Evolutionary conservation across 2,329 filamentous ascomycete species (phyloP).

Genomic region (Phaeoacremonium minimum): DNA sequence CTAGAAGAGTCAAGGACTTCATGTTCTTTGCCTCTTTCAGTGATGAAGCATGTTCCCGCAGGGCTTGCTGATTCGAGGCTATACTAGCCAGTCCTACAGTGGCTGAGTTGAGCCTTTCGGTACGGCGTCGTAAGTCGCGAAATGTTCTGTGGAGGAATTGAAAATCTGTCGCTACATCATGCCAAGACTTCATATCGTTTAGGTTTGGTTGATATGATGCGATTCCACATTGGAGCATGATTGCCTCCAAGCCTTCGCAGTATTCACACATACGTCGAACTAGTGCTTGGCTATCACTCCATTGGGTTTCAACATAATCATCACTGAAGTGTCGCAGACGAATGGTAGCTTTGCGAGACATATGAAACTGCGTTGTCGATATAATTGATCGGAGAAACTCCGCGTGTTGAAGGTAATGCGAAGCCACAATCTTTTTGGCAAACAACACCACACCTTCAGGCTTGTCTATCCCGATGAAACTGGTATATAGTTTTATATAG

Average conservation of each 20-base stretch:
- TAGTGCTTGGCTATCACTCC: slow-evolving; percentile 1
- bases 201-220: not conserved
- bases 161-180: not conserved
- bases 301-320: not conserved
- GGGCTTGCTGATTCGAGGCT: not conserved
- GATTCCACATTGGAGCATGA: not conserved
- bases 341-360: not conserved
- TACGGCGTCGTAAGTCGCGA: not conserved
- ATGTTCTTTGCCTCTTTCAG: not conserved
- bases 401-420: not conserved
- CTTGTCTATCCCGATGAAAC: not conserved
- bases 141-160: not conserved
- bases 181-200: not conserved
- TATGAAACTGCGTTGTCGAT: not conserved
- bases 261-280: not conserved
- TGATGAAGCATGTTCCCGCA: not conserved
- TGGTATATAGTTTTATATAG: not conserved
- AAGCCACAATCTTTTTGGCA: slow-evolving; percentile 1
- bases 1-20: not conserved
- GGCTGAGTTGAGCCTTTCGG: not conserved
- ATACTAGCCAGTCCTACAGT: not conserved
- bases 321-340: not conserved
- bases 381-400: not conserved
- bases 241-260: not conserved
- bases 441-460: not conserved